Base-by-base conservation (phyloP, 108 stramenopile species). In the Skeletonema grethae region DNA sequence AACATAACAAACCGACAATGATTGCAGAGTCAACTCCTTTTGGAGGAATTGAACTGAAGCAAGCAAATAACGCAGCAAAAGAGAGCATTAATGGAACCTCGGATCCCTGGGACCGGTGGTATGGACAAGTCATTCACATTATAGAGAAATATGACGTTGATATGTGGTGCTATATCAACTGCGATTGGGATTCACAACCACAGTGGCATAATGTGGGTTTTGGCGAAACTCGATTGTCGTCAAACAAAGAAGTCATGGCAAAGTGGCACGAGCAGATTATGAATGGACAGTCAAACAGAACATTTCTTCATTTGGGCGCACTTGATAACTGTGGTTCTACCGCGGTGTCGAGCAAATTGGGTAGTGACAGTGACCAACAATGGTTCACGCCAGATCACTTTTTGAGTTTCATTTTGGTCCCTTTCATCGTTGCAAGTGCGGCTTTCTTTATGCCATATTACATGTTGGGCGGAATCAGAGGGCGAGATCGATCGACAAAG, bases 1-100 rank as follows among this genome's bases (percentile, higher is more conserved):
- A 11, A 6, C 84, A 60, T 28, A 35, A 71, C 36, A 85, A 84
- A 65, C 93, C 93, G 12, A 86, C 80, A 25, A 93, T 96, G 89
- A 94, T 96, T 82, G 95, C 93, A 30, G 95, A 96, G 58, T 96
- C 95, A 9, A 94, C 95, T 10, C 95, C 95, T 3, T 94, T 90
- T 82, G 93, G 95, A 56, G 93, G 93, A 3, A 84, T 87, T n/a
- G 74, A 84, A 57, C 41, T 84, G 53, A 74, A 84, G 55, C 62
- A 87, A 72, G 58, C 80, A 64, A 63, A 30, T 59, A 55, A 48
- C 24, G 39, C 38, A 25, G 53, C 67, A 18, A 62, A 73, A 48
- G 43, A 38, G 1, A 56, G 39, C 48, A 34, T 43, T 7, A 38
- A 80, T 34, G 63, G 75, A 9, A 35, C 11, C n/a, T 63, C 63